Percentiles rank a stretch among this genome's conserved stretches.
phyloP scores from a whole-genome alignment of 352 stramenopile genomes.

The Pythium aphanidermatum region DNA sequence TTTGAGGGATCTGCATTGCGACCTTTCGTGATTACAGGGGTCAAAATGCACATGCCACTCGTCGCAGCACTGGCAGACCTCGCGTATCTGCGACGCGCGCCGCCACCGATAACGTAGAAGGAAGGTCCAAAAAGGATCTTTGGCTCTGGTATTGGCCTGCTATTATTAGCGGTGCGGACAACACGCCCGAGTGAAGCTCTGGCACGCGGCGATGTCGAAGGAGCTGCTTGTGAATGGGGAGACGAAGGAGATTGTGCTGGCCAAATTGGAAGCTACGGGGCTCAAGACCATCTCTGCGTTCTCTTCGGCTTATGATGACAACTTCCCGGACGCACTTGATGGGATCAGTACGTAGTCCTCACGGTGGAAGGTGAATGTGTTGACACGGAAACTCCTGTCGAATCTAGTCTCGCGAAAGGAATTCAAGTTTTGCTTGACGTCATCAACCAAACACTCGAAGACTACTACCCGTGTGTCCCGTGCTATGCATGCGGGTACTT shows the following conservation, averaged over 20 bases:
- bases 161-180: conserved; percentile 18
- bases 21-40: conserved; percentile 9
- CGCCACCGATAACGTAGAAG: too few relatives aligned
- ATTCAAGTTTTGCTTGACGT: conserved; percentile 72
- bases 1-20: conserved; percentile 8
- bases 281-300: conserved; percentile 49
- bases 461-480: conserved; percentile 68
- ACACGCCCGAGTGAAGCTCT: neutral
- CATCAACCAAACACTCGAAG: conserved; percentile 67
- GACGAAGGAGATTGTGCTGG: conserved; percentile 48
- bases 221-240: conserved; percentile 47
- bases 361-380: neutral
- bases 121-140: too few relatives aligned
- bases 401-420: conserved; percentile 66
- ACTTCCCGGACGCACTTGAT: conserved; percentile 52
- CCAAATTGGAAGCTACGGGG: conserved; percentile 35
- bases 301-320: conserved; percentile 44
- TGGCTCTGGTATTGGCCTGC: neutral
- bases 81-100: conserved; percentile 9
- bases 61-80: neutral
- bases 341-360: conserved; percentile 45
- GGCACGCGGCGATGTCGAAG: conserved; percentile 39
- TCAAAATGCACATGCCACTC: too few relatives aligned
- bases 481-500: conserved; percentile 67
- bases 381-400: too few relatives aligned